These are phyloP conservation scores for Coprinellus aureogranulatus DNA, from an alignment of 768 basidiomycete species.

Conservation along the genomic window DNA sequence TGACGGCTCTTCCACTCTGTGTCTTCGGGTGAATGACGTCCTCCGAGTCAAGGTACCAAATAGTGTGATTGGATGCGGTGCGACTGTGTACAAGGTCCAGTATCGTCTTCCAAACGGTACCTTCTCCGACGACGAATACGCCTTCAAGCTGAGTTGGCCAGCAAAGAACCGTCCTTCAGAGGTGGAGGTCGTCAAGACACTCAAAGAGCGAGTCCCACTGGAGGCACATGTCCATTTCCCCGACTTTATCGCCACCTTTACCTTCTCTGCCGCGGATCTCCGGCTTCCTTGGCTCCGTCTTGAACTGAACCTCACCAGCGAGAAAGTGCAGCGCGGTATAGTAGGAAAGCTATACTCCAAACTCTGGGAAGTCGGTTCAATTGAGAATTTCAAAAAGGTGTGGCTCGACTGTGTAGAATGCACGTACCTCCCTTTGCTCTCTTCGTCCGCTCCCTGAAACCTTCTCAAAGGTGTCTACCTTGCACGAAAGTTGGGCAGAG, in stretches of 20 bases:
- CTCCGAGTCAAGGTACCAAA: neutral
- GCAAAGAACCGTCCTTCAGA: neutral
- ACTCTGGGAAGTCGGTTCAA: constrained; percentile 18
- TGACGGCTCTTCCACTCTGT: too few species aligned
- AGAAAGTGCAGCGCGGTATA: constrained; percentile 13
- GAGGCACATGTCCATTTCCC: constrained; percentile 1
- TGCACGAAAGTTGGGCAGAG: constrained; percentile 14
- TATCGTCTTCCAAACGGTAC: neutral
- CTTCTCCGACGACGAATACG: neutral
- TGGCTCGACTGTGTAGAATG: constrained; percentile 31
- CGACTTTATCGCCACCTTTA: neutral
- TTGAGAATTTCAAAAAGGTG: constrained; percentile 24
- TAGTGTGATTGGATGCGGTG: neutral
- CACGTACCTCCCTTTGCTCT: constrained; percentile 12
- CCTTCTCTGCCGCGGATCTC: neutral
- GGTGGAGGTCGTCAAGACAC: neutral
- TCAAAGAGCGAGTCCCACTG: constrained; percentile 8
- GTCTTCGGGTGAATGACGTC: neutral
- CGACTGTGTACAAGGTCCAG: neutral
- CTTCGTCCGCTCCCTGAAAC: too few species aligned
- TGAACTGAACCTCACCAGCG: neutral
- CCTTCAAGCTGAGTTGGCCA: constrained; percentile 1
- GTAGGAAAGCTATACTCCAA: constrained; percentile 18
- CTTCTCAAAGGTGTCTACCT: constrained; percentile 23
- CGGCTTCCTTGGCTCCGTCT: neutral